Base-by-base conservation (phyloP, 495 filamentous ascomycete species). In the Mytilinidion resinicola region DNA sequence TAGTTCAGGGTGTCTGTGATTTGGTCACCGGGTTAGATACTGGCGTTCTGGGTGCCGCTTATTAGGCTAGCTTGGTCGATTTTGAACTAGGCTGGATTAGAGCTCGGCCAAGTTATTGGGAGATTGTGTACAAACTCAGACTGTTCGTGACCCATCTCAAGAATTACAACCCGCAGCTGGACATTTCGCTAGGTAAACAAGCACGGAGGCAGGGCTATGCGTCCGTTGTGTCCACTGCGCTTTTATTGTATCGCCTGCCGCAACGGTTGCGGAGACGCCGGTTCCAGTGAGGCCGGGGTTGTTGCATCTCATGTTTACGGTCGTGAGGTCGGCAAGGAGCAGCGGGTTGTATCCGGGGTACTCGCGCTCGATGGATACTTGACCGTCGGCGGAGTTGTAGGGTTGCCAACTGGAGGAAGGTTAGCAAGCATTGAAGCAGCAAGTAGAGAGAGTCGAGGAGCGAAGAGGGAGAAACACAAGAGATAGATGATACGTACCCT, bases 181-280 rank as follows among this genome's bases (percentile, higher is more conserved):
- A 54, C 65, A 67, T 47, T 65, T 62, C 1, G 65, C 62, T 62
- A 68, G 65, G 41, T 65, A 68, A 37, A 65, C 41, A 49, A 65
- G 41, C n/a, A 68, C 52, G 21, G 65, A 34, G 11, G 61, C 61
- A 1, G 61, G 61, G 0, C 57, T 39, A 54, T 67, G 61, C 11
- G 64, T 64, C 64, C 61, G 64, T 42, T 64, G 64, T 3, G 42
- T 59, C 64, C 64, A 67, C 15, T 57, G 41, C 19, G 57, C 49
- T 43, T 58, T 58, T 54, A 64, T 55, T 9, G 39, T 56, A 14
- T 17, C 51, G 10, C 64, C 63, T 30, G 63, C 63, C 30, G 54
- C 55, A 9, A 66, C 35, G 20, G 59, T 36, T 14, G 41, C 63
- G 17, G 35, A 42, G 20, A 56, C 30, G 30, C 63, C 63, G 14